Evolutionary conservation across 345 rosid genomes (phyloP).

Genomic region (Murraya koenigii): DNA sequence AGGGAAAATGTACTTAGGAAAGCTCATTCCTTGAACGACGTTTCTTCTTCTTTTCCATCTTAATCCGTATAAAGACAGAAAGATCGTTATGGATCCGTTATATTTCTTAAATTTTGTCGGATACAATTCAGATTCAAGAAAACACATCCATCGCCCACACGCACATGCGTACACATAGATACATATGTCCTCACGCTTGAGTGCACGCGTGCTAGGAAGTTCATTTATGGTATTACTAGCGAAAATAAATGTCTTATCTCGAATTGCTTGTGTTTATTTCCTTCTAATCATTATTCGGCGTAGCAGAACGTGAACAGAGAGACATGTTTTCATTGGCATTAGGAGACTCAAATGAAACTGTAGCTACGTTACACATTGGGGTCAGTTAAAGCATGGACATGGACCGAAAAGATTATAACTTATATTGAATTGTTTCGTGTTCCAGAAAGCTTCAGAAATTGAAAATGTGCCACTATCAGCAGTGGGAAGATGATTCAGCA

Average conservation of each 20-base stretch:
- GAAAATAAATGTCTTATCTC: neutral
- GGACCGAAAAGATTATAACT: neutral
- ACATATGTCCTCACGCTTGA: neutral
- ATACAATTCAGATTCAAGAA: neutral
- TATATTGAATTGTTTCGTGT: neutral
- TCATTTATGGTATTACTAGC: neutral
- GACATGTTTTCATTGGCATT: neutral
- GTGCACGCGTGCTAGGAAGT: neutral
- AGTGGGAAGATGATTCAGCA: slow-evolving; percentile 32
- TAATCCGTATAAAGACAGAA: neutral
- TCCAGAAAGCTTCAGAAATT: slow-evolving; percentile 15
- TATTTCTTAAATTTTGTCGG: neutral
- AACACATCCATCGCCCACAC: neutral
- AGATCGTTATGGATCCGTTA: neutral
- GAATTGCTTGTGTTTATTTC: neutral
- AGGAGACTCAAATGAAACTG: neutral
- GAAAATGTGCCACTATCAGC: slow-evolving; percentile 30
- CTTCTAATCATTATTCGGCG: neutral
- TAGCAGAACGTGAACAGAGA: neutral
- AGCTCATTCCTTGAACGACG: neutral
- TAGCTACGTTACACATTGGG: neutral
- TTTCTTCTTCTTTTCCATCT: neutral
- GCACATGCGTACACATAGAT: neutral
- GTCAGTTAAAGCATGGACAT: neutral
- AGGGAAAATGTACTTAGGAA: neutral